These are phyloP conservation scores for Sutorius australiensis DNA, from an alignment of 768 basidiomycete genomes.

Conservation along the genomic window DNA sequence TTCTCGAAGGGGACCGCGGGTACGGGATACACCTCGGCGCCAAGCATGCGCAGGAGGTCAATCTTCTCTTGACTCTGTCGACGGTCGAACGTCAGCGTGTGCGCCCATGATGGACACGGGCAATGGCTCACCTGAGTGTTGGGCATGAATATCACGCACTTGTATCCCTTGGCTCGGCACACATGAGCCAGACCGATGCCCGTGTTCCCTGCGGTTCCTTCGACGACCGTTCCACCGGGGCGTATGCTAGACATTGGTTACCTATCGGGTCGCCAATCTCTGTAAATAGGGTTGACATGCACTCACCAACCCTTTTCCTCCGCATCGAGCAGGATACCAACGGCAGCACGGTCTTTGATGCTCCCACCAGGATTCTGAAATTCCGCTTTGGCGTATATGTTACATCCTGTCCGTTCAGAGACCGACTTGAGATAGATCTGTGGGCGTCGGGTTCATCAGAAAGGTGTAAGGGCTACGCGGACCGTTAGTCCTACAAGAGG, in stretches of 20 bases:
- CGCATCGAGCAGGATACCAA: slow-evolving; percentile 82
- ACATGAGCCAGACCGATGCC: slow-evolving; percentile 96
- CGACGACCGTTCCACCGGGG: slow-evolving; percentile 95
- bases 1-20: slow-evolving; percentile 96
- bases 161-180: slow-evolving; percentile 89
- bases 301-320: slow-evolving; percentile 79
- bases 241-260: slow-evolving; percentile 49
- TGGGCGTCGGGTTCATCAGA: slow-evolving; percentile 6
- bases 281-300: not conserved
- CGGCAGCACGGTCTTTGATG: slow-evolving; percentile 95
- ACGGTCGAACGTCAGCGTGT: not conserved
- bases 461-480: not conserved
- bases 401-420: slow-evolving; percentile 78
- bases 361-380: slow-evolving; percentile 98
- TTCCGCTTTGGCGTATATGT: slow-evolving; percentile 94
- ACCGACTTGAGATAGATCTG: slow-evolving; percentile 82
- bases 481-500: slow-evolving; percentile 61
- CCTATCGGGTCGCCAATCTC: not conserved
- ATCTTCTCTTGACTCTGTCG: slow-evolving; percentile 94
- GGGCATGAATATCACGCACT: slow-evolving; percentile 99
- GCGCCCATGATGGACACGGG: not conserved
- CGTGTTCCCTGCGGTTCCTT: slow-evolving; percentile 98
- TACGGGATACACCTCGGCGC: slow-evolving; percentile 94
- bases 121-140: slow-evolving; percentile 67
- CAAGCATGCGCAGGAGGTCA: slow-evolving; percentile 94